Evolutionary conservation across 164 flowering plant species (phyloP).

Genomic region (Berberis thunbergii): DNA sequence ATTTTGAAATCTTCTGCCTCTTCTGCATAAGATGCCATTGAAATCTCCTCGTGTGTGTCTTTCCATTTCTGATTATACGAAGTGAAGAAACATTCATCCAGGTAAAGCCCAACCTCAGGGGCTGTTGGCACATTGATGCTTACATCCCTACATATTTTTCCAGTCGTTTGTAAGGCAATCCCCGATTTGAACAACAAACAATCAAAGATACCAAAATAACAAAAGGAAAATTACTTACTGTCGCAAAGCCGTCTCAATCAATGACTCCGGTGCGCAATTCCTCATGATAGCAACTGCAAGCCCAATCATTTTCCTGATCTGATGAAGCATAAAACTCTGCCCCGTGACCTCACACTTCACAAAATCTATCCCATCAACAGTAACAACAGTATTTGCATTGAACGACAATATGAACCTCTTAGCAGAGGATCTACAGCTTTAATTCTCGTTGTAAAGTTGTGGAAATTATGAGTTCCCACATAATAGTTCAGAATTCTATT

Average conservation of each 20-base stretch:
- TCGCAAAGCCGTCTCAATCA: conserved; percentile 51
- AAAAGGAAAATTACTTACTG: conserved; percentile 35
- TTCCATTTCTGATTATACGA: conserved; percentile 88
- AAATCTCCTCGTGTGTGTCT: conserved; percentile 74
- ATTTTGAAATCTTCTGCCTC: conserved; percentile 86
- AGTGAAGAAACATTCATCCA: conserved; percentile 87
- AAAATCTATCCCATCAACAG: conserved; percentile 78
- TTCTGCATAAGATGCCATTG: conserved; percentile 64
- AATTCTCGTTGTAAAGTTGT: conserved; percentile 80
- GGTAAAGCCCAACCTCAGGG: conserved; percentile 88
- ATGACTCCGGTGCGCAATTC: conserved; percentile 58
- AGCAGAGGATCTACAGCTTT: conserved; percentile 87
- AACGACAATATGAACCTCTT: conserved; percentile 74
- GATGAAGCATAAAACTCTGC: conserved; percentile 99
- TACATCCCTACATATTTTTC: conserved; percentile 41
- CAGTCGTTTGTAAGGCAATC: too few species aligned
- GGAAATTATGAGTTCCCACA: conserved; percentile 91
- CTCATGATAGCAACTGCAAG: conserved; percentile 89
- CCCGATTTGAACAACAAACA: conserved; percentile 1
- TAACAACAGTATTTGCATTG: conserved; percentile 43
- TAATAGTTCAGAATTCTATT: conserved; percentile 59
- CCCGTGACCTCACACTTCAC: conserved; percentile 93
- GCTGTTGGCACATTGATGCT: conserved; percentile 85
- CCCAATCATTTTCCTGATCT: conserved; percentile 89
- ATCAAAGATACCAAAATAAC: not conserved